Evolutionary conservation across 768 basidiomycete genomes (phyloP).

Genomic region (Tulasnella sp.): DNA sequence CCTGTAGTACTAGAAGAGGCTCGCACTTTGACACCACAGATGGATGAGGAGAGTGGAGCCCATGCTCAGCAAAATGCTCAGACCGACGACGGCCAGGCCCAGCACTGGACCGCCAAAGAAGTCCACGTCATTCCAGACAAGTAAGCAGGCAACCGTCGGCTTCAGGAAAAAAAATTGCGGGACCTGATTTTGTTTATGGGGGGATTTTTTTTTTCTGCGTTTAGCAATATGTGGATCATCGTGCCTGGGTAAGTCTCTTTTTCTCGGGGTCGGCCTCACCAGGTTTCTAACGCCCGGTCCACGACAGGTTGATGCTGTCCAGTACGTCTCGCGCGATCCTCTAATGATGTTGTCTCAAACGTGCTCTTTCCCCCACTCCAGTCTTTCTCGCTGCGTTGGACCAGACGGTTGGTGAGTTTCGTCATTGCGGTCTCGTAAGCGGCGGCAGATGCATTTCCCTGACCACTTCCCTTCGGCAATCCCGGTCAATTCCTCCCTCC

Average conservation of each 20-base stretch:
- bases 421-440: not conserved
- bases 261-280: not conserved
- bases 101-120: not conserved
- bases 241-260: not conserved
- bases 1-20: not conserved
- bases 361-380: not conserved
- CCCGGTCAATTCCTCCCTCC: not conserved
- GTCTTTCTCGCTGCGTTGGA: constrained; percentile 45
- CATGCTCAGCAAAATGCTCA: not conserved
- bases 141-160: not conserved
- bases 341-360: not conserved
- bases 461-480: not conserved
- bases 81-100: not conserved
- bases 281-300: not conserved
- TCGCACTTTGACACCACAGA: constrained; percentile 2
- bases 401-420: constrained; percentile 32
- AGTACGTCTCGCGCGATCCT: not conserved
- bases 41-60: not conserved
- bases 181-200: not conserved
- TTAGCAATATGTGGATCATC: constrained; percentile 6
- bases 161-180: not conserved
- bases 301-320: not conserved
- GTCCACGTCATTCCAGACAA: constrained; percentile 3
- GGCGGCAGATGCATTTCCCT: not conserved
- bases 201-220: not conserved